Percentiles rank a stretch among this genome's conserved stretches.
Conservation (phyloP, 331 rosid species). For the Spiraea crenata region DNA sequence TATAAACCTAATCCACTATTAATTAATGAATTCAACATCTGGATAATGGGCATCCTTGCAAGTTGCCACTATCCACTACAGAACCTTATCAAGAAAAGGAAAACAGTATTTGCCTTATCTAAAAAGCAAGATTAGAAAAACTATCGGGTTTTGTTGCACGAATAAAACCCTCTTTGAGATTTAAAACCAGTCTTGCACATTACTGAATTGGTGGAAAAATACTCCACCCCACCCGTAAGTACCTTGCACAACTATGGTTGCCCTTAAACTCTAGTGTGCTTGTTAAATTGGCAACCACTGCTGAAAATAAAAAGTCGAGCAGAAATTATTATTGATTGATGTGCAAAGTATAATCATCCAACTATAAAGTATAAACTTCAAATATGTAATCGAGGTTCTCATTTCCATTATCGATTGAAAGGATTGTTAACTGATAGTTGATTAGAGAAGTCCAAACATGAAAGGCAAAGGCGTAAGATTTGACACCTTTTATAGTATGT, state of each 20-base stretch:
- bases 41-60: conserved; percentile 4
- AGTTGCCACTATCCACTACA: neutral
- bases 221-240: neutral
- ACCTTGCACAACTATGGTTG: neutral
- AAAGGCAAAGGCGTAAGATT: neutral
- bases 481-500: conserved; percentile 2
- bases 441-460: neutral
- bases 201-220: neutral
- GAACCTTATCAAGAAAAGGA: neutral
- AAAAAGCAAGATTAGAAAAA: neutral
- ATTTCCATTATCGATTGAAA: too few relatives aligned
- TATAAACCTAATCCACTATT: neutral
- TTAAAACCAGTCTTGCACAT: neutral
- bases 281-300: too few relatives aligned
- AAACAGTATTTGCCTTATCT: neutral
- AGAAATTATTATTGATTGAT: too few relatives aligned
- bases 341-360: too few relatives aligned
- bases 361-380: too few relatives aligned
- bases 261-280: neutral
- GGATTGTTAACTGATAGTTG: too few relatives aligned
- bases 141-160: too few relatives aligned
- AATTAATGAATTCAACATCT: neutral
- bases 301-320: too few relatives aligned
- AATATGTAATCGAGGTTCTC: too few relatives aligned
- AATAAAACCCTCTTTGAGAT: too few relatives aligned